Evolutionary conservation across 495 filamentous ascomycete genomes (phyloP), one percentile per base, ranked within the genome.

Genomic region (Hyaloscypha hepaticicola): DNA sequence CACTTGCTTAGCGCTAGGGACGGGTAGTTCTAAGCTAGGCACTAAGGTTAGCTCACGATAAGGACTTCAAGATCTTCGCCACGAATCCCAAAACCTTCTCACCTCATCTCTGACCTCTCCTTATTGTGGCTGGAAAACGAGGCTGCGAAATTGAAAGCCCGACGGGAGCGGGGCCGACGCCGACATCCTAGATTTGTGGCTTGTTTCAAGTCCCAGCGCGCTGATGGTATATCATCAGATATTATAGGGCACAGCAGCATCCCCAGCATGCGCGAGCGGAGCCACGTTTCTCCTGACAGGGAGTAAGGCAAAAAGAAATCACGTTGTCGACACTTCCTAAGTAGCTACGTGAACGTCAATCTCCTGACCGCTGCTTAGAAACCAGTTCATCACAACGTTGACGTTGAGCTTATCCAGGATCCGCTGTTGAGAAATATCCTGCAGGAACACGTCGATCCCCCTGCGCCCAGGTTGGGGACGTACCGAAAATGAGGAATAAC

Each of bases 401-500:
- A 45, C 38, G 38, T 45, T 14, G 12, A 45, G 19, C 11, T 45
- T 45, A 45, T 16, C 38, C 9, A 45, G 38, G 38, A 45, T 45
- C 38, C 4, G 38, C 16, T 16, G 12, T 14, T 16, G 38, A 45
- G 38, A 48, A 11, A 26, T 53, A 31, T 64, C 51, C 61, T 64
- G 61, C 61, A 64, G 53, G 53, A 58, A 41, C 61, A 64, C 61
- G 61, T 64, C 53, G 19, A 50, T 53, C 50, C 19, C 50, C 3
- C 50, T 14, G 22, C 50, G 50, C 50, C 21, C 8, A 27, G 22
- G 24, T 53, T 48, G n/a, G 60, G 31, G 25, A n/a, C 5, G 22
- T 58, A 11, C 33, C n/a, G 34, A 52, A 64, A 50, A 64, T 64
- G 58, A 56, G 50, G 61, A 53, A 64, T 27, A 27, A 19, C 26